Percentiles rank a stretch among this genome's conserved stretches.
Conservation (phyloP, 306 rosid genomes). For the Mimosa bimucronata region DNA sequence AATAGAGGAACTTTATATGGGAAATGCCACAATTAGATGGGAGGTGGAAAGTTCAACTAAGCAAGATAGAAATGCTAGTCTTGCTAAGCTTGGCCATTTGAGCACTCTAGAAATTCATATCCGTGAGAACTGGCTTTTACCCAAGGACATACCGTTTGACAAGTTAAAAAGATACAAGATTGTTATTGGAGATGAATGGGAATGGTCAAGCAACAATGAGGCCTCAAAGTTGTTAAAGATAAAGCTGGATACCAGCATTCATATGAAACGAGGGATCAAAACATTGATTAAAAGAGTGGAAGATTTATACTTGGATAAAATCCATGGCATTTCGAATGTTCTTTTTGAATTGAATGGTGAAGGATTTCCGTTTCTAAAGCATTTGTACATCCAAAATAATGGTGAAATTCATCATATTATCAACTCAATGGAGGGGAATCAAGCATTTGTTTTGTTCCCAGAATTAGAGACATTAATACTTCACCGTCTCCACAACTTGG, state of each 20-base stretch:
- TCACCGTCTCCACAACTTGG: not conserved
- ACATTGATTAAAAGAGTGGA: not conserved
- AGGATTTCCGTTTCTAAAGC: not conserved
- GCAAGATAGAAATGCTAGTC: not conserved
- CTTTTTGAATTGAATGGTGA: not conserved
- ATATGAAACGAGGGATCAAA: not conserved
- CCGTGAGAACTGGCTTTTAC: not conserved
- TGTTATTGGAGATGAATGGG: not conserved
- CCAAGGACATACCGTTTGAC: not conserved
- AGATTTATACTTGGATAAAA: not conserved
- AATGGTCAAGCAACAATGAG: not conserved
- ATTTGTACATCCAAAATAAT: not conserved
- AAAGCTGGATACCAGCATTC: not conserved
- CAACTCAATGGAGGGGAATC: not conserved
- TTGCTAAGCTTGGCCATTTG: not conserved
- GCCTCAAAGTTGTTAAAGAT: not conserved
- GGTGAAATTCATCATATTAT: not conserved
- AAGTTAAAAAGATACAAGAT: not conserved
- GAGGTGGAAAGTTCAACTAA: not conserved
- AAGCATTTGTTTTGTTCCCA: not conserved
- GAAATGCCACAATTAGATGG: not conserved
- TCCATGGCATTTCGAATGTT: not conserved
- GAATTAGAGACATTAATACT: not conserved
- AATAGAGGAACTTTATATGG: not conserved
- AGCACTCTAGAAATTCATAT: not conserved